Evolutionary conservation across 2,329 filamentous ascomycete genomes (phyloP).

Genomic region (Sporothrix euskadiensis): DNA sequence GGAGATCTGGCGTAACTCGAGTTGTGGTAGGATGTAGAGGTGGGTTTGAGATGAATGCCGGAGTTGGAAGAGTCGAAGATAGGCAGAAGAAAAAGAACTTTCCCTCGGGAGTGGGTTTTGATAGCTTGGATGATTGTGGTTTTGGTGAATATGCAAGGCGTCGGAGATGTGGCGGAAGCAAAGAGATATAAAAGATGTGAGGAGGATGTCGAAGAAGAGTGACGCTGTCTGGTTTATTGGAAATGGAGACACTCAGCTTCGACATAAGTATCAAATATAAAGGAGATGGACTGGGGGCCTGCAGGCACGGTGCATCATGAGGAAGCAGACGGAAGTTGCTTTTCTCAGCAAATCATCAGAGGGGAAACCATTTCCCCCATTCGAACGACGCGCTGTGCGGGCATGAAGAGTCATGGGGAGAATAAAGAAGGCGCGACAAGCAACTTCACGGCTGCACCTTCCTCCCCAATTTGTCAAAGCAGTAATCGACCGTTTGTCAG

Average conservation of each 20-base stretch:
- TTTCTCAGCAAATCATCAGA: slow-evolving; percentile 1
- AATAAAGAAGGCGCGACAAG: neutral
- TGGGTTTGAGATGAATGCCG: neutral
- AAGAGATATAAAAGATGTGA: neutral
- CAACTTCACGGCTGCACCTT: neutral
- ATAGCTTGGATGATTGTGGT: neutral
- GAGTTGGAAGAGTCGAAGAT: neutral
- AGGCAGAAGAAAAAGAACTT: neutral
- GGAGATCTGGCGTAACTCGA: neutral
- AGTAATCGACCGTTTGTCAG: neutral
- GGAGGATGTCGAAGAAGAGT: neutral
- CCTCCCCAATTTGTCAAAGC: neutral
- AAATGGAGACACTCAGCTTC: neutral
- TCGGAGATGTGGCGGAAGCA: neutral
- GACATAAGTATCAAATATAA: slow-evolving; percentile 5
- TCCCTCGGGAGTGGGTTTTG: neutral
- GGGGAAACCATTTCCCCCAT: slow-evolving; percentile 13
- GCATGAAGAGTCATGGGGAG: neutral
- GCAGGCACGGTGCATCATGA: neutral
- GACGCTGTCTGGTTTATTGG: neutral
- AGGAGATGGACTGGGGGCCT: neutral
- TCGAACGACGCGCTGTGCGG: neutral
- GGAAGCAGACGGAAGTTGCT: neutral
- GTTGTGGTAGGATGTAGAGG: neutral
- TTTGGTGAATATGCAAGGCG: neutral